Base-by-base conservation (phyloP, 2,329 filamentous ascomycete genomes). In the Aspergillus latus region DNA sequence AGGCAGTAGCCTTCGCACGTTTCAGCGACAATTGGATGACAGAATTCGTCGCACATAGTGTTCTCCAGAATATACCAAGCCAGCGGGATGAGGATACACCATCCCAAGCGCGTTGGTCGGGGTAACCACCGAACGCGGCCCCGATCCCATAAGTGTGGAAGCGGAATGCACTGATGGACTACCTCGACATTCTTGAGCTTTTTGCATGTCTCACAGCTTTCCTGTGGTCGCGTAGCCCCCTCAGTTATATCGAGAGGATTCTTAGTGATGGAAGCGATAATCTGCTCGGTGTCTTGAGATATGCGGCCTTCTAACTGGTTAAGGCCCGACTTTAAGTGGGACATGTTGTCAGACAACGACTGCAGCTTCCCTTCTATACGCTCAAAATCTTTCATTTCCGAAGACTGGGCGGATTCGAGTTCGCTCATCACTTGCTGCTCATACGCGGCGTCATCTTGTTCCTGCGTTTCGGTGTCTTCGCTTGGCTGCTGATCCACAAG, bases 1-100 rank as follows among this genome's bases (percentile, higher is more conserved):
- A 83, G 71, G 52, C 80, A 81, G 57, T 78, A 81, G 21, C 78
- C 79, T 36, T 74, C 68, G 61, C 82, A 83, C 6, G 64, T 73
- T 10, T 70, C 62, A 4, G 81, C 78, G 57, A 81, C 78, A 6
- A 71, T 59, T 2, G 78, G 79, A 47, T 82, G 79, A 64, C 80
- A 82, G 67, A 80, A 84, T 29, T 75, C 68, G 36, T 80, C 76
- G 60, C 78, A 80, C 66, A 82, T 76, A 36, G 74, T 66, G 32
- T 72, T 72, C 67, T 83, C 81, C 40, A 74, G 65, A 30, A 80
- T 62, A 63, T 77, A 80, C 80, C 80, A 86, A 37, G 71, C 62
- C 15, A 79, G 64, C 15, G 77, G 69, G 6, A 74, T 21, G 1
- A 80, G 57, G 10, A 76, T 65, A 29, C 72, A 57, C 68, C 72